Evolutionary conservation across 78 protist species (phyloP), one percentile per base, ranked within the genome.

Genomic region (Polysphondylium violaceum): DNA sequence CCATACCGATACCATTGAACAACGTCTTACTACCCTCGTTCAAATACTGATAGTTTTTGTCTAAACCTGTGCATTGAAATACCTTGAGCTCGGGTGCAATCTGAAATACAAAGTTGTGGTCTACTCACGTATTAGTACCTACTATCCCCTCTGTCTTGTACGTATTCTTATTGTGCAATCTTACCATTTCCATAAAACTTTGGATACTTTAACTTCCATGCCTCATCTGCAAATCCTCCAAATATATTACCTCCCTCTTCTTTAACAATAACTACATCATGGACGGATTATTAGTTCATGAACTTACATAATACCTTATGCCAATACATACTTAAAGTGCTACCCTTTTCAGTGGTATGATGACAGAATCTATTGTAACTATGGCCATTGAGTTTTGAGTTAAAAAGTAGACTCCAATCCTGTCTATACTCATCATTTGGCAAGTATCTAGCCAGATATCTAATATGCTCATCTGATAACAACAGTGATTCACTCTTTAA

Each of bases 221-320:
- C 41, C 19, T 81, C 89, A 17, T 67, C 77, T 12, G 67, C 74
- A 68, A 81, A 81, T 17, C 89, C 89, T 25, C 89, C 89, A 59
- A 81, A 81, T 2, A 81, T 56, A 40, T 81, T 63, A 19, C 89
- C 89, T 2, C 89, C 89, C 0, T 68, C 89, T 14, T 81, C 89
- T 44, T 55, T 81, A 12, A 81, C 19, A 1, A 81, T 23, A 1
- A 81, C 89, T n/a, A 64, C 63, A 59, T 59, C 6, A 56, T 8
- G 3, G 9, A n/a, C n/a, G 7, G 35, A 29, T 25, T 25, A 59
- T 29, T 29, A 43, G 51, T 38, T 6, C 9, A 67, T 67, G 27
- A 36, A 67, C 23, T 2, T 3, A 67, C 40, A 17, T 16, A 36
- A 3, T 23, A 38, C 12, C 16, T 16, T 3, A n/a, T 7, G 53